A percentile compares a stretch with the other conserved stretches of the same genome.
Conservation (phyloP, 495 filamentous ascomycete genomes). For the Pyronema domesticum region DNA sequence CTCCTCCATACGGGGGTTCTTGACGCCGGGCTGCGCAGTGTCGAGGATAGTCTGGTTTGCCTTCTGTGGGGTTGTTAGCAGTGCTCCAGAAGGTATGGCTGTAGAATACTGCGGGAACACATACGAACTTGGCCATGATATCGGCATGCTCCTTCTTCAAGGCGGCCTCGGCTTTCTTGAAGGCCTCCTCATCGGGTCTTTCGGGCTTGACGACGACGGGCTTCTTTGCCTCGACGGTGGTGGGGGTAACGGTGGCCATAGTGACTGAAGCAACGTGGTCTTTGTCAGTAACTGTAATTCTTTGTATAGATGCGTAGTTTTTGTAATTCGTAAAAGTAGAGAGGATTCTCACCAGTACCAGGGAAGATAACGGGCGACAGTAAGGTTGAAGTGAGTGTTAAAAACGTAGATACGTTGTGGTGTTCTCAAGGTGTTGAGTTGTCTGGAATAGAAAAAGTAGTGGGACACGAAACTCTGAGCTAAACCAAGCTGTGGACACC, state of each 20-base stretch:
- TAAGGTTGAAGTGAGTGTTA: not conserved
- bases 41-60: conserved; percentile 72
- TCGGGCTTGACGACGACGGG: conserved; percentile 40
- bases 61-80: conserved; percentile 38
- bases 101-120: not conserved
- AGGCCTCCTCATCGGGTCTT: conserved; percentile 53
- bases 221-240: conserved; percentile 22
- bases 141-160: conserved; percentile 69
- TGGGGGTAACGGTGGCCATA: conserved; percentile 10
- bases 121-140: conserved; percentile 56
- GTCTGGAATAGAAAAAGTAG: no score
- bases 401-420: no score
- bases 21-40: conserved; percentile 40
- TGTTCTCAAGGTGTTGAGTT: no score
- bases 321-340: not conserved
- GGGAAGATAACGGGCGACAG: not conserved
- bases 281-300: not conserved
- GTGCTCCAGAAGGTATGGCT: not conserved
- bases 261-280: conserved; percentile 1
- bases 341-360: not conserved
- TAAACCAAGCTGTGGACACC: no score
- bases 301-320: no score
- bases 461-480: no score
- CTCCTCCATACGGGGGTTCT: conserved; percentile 61
- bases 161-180: conserved; percentile 51